These are phyloP conservation scores for Blastocystis sp. DNA, from an alignment of 352 stramenopile species.

Conservation along the genomic window DNA sequence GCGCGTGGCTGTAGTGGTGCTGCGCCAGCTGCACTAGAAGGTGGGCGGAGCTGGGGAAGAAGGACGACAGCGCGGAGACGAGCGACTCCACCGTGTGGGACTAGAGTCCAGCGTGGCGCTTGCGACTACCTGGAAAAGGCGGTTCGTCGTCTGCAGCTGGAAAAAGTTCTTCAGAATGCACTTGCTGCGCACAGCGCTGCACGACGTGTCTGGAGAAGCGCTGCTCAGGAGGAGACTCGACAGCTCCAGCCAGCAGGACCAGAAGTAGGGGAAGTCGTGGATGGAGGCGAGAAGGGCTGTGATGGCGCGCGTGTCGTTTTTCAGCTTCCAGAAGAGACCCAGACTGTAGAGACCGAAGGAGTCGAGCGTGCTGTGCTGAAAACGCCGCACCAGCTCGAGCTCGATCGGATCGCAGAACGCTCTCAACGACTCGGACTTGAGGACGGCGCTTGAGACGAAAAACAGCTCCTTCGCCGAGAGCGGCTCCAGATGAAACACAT, in stretches of 20 bases:
- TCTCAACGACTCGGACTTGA: neutral
- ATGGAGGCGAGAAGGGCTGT: slow-evolving; percentile 19
- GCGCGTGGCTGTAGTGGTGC: slow-evolving; percentile 17
- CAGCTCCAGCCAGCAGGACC: slow-evolving; percentile 22
- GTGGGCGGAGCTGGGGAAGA: neutral
- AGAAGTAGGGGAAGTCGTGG: slow-evolving; percentile 21
- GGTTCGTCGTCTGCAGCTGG: slow-evolving; percentile 24
- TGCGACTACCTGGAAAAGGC: neutral
- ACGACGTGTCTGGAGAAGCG: neutral
- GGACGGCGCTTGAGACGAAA: neutral
- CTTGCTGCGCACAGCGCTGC: neutral
- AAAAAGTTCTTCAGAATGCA: slow-evolving; percentile 54
- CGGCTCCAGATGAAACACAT: neutral
- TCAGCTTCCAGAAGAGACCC: neutral
- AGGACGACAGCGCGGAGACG: neutral
- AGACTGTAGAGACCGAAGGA: slow-evolving; percentile 8
- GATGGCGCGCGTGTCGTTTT: neutral
- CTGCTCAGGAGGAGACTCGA: neutral
- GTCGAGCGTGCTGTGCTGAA: neutral
- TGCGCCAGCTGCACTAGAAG: neutral
- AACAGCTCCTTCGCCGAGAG: neutral
- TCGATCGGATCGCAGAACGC: neutral
- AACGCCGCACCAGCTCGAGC: neutral
- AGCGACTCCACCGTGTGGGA: neutral
- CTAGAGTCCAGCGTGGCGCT: neutral